phyloP scores from a whole-genome alignment of 495 filamentous ascomycete species.

The Filosporella fistucella region DNA sequence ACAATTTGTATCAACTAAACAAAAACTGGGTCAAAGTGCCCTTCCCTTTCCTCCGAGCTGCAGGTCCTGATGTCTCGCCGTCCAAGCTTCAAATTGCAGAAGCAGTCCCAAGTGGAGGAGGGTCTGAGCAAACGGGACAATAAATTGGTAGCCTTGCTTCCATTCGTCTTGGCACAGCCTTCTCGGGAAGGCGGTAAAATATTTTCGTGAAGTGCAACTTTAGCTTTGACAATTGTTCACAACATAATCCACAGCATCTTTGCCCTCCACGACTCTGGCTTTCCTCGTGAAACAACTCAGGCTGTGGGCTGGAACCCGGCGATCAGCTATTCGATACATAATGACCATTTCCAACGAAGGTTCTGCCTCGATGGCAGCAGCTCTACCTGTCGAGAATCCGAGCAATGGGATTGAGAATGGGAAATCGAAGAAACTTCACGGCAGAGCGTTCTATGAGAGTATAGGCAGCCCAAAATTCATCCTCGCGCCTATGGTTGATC shows the following conservation, averaged over 20 bases:
- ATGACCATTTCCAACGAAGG: slow-evolving; percentile 15
- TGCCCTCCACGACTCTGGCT: slow-evolving; percentile 14
- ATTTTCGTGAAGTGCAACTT: slow-evolving; percentile 13
- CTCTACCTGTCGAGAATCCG: too few species aligned
- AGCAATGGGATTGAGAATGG: background rate
- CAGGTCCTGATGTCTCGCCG: too few species aligned
- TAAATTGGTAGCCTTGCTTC: too few species aligned
- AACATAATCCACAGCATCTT: background rate
- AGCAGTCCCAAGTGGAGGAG: too few species aligned
- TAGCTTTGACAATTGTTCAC: background rate
- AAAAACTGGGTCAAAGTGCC: too few species aligned
- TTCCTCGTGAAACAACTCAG: background rate
- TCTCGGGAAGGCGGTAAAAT: slow-evolving; percentile 12
- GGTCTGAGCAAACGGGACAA: too few species aligned
- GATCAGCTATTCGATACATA: slow-evolving; percentile 9
- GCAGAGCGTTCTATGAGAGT: slow-evolving; percentile 87
- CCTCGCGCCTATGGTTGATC: slow-evolving; percentile 96
- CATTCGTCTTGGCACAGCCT: slow-evolving; percentile 22
- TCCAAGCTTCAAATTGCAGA: too few species aligned
- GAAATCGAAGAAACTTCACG: slow-evolving; percentile 57
- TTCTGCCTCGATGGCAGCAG: slow-evolving; percentile 11
- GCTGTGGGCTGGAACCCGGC: slow-evolving; percentile 27
- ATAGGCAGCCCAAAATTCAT: slow-evolving; percentile 87
- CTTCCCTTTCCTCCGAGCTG: too few species aligned
- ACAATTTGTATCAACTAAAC: too few species aligned